Base-by-base conservation (phyloP, 169 alveolate species). In the Amoebophrya sp. region DNA sequence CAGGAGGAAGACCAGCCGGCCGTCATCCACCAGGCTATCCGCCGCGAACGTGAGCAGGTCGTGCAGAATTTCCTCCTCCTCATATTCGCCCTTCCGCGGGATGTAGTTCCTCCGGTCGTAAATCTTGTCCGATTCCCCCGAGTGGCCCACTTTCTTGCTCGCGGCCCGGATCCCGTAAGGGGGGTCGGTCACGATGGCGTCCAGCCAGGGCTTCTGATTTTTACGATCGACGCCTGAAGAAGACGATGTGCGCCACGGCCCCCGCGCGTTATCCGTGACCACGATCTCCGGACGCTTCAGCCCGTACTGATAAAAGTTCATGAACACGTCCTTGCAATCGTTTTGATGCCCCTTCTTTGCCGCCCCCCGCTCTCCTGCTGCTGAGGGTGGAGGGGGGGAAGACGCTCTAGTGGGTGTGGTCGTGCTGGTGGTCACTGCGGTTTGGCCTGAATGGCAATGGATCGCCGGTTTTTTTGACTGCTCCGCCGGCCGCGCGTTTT, bases 241-340 rank as follows among this genome's bases (percentile, higher is more conserved):
- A 16, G 34, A n/a, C 78, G 78, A 23, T 29, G 26, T 16, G 34
- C 78, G 78, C 78, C 78, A 58, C 78, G 78, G 78, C 78, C 23
- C 23, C 34, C 78, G 78, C 39, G 38, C 34, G 78, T 58, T 58
- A n/a, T 58, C 78, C 34, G 78, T 58, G 78, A 58, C 78, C 29
- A 58, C 78, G 78, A 58, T 58, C 78, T 58, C 78, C 10, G 78
- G 78, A 29, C 78, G 78, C 78, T 58, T 58, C 78, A 58, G 78
- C 29, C 23, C 7, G 78, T 58, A 58, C 78, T 58, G 78, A 29
- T 58, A 58, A 16, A 58, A 58, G 23, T 58, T 58, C 78, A 58
- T 58, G 78, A 23, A 58, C 39, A 58, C 34, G 78, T 58, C 78
- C 34, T 58, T 58, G 67, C 67, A 45, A 18, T 10, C 67, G n/a